A percentile compares a stretch with the other conserved stretches of the same genome.
phyloP scores from a whole-genome alignment of 2,329 filamentous ascomycete genomes.

The Byssothecium circinans region DNA sequence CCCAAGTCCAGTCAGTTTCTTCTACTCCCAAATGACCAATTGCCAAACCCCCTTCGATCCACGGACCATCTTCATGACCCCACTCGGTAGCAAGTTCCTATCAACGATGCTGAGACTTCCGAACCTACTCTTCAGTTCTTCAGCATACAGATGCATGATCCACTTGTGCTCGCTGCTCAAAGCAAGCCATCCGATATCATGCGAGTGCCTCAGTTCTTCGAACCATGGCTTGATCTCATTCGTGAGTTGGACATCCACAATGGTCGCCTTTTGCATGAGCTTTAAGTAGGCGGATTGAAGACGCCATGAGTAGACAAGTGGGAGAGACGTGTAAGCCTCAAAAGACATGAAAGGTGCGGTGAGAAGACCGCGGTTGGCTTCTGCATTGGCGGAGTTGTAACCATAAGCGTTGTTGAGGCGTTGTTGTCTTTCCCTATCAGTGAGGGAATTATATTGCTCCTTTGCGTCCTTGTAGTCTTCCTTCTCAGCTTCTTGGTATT shows the following conservation, averaged over 20 bases:
- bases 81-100: slow-evolving; percentile 25
- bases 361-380: neutral
- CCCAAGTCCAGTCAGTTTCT: too few species aligned
- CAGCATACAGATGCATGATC: slow-evolving; percentile 38
- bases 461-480: slow-evolving; percentile 34
- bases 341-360: slow-evolving; percentile 10
- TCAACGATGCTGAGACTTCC: slow-evolving; percentile 27
- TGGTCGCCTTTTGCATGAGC: slow-evolving; percentile 7
- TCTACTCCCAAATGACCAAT: slow-evolving; percentile 12
- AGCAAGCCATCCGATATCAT: slow-evolving; percentile 3
- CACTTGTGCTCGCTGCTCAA: slow-evolving; percentile 36
- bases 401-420: slow-evolving; percentile 7
- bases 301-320: slow-evolving; percentile 2
- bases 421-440: slow-evolving; percentile 10
- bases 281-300: slow-evolving; percentile 5
- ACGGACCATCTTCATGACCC: slow-evolving; percentile 25
- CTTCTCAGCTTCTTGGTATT: slow-evolving; percentile 39
- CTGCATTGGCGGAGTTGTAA: neutral
- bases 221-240: slow-evolving; percentile 12
- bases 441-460: slow-evolving; percentile 28
- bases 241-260: slow-evolving; percentile 6
- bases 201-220: slow-evolving; percentile 7
- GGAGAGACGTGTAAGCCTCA: slow-evolving; percentile 10
- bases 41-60: slow-evolving; percentile 30
- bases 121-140: slow-evolving; percentile 25